A percentile compares a stretch with the other conserved stretches of the same genome.
These are phyloP conservation scores for Raphanus raphanistrum DNA, from an alignment of 345 rosid genomes.

Conservation along the genomic window DNA sequence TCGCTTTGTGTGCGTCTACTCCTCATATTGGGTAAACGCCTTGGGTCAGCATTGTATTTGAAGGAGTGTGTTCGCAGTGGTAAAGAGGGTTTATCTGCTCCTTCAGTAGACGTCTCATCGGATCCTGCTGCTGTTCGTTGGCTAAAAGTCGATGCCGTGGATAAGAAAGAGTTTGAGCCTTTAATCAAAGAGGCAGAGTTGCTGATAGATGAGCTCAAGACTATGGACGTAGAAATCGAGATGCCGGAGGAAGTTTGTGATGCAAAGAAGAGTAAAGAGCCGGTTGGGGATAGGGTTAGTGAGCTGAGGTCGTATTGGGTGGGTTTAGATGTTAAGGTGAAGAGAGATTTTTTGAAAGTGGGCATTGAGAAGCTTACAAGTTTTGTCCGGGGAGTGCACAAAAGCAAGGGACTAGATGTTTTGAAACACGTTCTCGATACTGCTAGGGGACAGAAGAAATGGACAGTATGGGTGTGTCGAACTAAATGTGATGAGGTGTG, in stretches of 20 bases:
- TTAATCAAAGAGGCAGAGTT: background rate
- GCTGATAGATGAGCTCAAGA: background rate
- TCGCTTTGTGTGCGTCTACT: background rate
- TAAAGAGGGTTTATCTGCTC: background rate
- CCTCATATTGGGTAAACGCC: background rate
- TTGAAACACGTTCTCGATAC: background rate
- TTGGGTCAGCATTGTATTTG: background rate
- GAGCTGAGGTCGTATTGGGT: slow-evolving; percentile 13
- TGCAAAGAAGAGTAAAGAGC: background rate
- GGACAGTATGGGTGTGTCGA: slow-evolving; percentile 33
- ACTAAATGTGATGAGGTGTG: background rate
- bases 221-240: background rate
- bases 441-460: background rate
- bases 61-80: background rate
- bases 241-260: background rate
- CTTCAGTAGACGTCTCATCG: background rate
- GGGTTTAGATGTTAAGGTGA: slow-evolving; percentile 7
- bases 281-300: background rate
- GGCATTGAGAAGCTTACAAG: background rate
- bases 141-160: background rate
- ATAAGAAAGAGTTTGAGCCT: background rate
- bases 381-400: background rate
- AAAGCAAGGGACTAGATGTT: background rate
- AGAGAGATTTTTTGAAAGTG: slow-evolving; percentile 23
- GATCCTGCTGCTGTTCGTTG: too few relatives aligned